Conservation (phyloP, 768 basidiomycete genomes). For the Kwoniella shandongensis region DNA sequence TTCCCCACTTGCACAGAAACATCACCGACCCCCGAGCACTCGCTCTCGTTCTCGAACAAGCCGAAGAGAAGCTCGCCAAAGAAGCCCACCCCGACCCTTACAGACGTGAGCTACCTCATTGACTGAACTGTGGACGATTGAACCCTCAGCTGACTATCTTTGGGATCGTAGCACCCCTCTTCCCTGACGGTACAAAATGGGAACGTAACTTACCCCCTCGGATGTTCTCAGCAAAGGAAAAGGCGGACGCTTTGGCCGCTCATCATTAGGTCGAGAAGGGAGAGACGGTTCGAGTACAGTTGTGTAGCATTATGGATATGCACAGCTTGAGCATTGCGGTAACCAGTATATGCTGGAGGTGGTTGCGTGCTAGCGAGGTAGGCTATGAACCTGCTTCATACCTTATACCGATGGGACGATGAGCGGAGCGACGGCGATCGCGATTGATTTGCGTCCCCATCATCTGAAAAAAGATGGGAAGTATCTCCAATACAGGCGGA, state of each 20-base stretch:
- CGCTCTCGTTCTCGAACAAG: slow-evolving; percentile 71
- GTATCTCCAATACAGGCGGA: too few species aligned
- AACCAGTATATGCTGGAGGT: too few species aligned
- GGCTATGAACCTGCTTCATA: too few species aligned
- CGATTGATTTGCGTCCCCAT: too few species aligned
- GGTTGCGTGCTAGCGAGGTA: too few species aligned
- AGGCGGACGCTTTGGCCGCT: slow-evolving; percentile 35
- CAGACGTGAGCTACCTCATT: slow-evolving; percentile 64
- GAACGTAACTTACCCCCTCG: slow-evolving; percentile 55
- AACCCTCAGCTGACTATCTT: background rate
- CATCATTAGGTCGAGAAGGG: slow-evolving; percentile 21
- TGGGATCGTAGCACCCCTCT: slow-evolving; percentile 63
- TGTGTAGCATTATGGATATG: slow-evolving; percentile 19
- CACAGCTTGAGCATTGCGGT: slow-evolving; percentile 11
- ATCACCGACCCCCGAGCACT: slow-evolving; percentile 81
- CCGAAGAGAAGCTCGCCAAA: slow-evolving; percentile 69
- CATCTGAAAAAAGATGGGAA: too few species aligned
- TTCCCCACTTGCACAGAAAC: slow-evolving; percentile 59
- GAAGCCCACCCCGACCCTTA: slow-evolving; percentile 88
- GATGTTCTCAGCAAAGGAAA: slow-evolving; percentile 52
- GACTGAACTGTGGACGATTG: background rate
- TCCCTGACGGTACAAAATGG: slow-evolving; percentile 93
- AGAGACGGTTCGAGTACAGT: background rate
- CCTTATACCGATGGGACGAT: too few species aligned
- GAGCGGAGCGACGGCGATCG: too few species aligned